A percentile compares a stretch with the other conserved stretches of the same genome.
phyloP scores from a whole-genome alignment of 257 asterid species.

The Gentiana macrophylla region DNA sequence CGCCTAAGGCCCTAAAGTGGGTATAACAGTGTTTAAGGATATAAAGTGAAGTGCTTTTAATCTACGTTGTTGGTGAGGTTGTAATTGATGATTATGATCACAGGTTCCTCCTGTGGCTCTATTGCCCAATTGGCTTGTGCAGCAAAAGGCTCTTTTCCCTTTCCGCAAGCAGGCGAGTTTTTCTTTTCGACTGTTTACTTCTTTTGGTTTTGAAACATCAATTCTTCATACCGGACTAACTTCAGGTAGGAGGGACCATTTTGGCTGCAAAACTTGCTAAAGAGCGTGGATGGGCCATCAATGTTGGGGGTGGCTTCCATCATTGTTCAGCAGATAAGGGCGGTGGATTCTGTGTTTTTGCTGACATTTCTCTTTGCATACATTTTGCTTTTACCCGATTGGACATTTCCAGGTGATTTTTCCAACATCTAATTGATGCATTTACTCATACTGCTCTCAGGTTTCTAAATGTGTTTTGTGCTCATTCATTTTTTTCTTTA shows the following conservation, averaged over 20 bases:
- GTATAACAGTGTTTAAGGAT: no score
- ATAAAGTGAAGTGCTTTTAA: no score
- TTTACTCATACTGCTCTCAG: conserved; percentile 1
- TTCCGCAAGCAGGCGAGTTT: conserved; percentile 76
- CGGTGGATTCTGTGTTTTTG: conserved; percentile 93
- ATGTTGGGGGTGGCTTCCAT: conserved; percentile 97
- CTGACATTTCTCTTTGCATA: conserved; percentile 90
- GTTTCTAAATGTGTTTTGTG: no score
- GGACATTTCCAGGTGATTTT: conserved; percentile 59
- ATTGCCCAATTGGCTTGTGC: conserved; percentile 73
- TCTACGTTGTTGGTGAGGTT: neutral
- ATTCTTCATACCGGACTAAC: conserved; percentile 5
- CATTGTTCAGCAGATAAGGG: conserved; percentile 86
- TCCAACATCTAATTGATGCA: neutral
- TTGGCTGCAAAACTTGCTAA: conserved; percentile 93
- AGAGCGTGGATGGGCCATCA: conserved; percentile 97
- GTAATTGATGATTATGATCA: conserved; percentile 11
- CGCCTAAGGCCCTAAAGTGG: no score
- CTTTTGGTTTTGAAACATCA: conserved; percentile 35
- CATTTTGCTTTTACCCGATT: conserved; percentile 60
- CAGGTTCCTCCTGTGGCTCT: conserved; percentile 87
- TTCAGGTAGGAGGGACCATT: conserved; percentile 90
- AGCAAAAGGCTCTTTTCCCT: conserved; percentile 64
- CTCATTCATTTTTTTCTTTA: neutral
- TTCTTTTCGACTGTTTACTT: neutral